Base-by-base conservation (phyloP, 495 filamentous ascomycete genomes). In the Filosporella fistucella region DNA sequence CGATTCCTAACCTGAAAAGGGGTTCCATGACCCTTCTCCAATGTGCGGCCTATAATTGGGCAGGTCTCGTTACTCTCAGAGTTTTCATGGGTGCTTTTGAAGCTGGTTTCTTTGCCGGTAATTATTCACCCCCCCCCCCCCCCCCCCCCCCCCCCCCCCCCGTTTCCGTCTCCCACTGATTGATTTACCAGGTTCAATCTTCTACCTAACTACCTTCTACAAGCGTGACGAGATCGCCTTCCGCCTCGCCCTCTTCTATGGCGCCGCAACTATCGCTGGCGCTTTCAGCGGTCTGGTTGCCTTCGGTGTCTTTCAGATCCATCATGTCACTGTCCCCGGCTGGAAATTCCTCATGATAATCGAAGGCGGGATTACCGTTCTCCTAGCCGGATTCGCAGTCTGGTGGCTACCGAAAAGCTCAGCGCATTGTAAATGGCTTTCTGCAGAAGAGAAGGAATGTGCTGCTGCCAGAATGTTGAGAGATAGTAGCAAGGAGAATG, bases 351-450 rank as follows among this genome's bases (percentile, higher is more conserved):
- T 35, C 14, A 16, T 36, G 13, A 43, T 33, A n/a, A 38, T 80
- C 75, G 84, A 87, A 66, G 84, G 84, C 1, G 68, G 85, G 5
- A 61, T 79, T 13, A 89, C 86, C 0, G 67, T 88, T 1, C 24
- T 81, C 0, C 68, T 86, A 16, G 78, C 84, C 0, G 35, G 54
- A 17, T 51, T 51, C 16, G 42, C 54, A 9, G 58, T 47, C 16
- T 52, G 49, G 21, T 62, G 56, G 56, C 56, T 59, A 0, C 51
- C 63, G 0, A 48, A 52, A 9, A 49, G 39, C 10, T 52, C 61
- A n/a, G 39, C 47, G 24, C 42, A 56, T 4, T 55, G 53, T 24
- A 56, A 58, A 42, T 65, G 57, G 47, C 51, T 59, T 10, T 60
- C 48, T n/a, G 56, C 55, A 36, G 40, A 17, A n/a, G 66, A 67